Conservation (phyloP, 805 yeast genomes). For the Wickerhamiella parazyma region DNA sequence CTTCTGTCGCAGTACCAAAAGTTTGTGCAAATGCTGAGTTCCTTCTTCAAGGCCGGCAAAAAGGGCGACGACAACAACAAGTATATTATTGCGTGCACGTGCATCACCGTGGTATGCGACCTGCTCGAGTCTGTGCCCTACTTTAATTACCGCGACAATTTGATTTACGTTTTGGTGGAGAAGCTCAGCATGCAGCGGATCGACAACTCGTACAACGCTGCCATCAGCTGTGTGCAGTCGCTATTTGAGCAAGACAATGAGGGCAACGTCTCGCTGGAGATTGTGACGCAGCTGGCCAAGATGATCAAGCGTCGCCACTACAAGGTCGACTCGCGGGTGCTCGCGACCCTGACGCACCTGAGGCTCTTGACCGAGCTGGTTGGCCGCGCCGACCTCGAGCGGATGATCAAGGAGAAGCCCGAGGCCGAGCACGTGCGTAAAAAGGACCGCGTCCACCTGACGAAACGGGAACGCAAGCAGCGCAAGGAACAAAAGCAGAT, state of each 20-base stretch:
- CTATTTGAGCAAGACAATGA: slow-evolving; percentile 63
- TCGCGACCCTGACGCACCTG: slow-evolving; percentile 59
- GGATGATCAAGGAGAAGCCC: slow-evolving; percentile 33
- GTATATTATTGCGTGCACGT: slow-evolving; percentile 26
- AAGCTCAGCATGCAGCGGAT: slow-evolving; percentile 43
- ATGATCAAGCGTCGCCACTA: slow-evolving; percentile 60
- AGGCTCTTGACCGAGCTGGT: slow-evolving; percentile 28
- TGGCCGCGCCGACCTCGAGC: slow-evolving; percentile 29
- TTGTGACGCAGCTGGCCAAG: slow-evolving; percentile 53
- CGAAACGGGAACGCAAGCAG: slow-evolving; percentile 80
- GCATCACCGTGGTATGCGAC: slow-evolving; percentile 70
- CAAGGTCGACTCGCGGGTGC: slow-evolving; percentile 69
- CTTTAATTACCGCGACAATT: slow-evolving; percentile 71
- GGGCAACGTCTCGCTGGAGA: slow-evolving; percentile 69
- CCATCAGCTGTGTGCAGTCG: slow-evolving; percentile 54
- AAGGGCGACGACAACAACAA: slow-evolving; percentile 12
- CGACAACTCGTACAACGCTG: slow-evolving; percentile 38
- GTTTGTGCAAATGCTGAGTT: slow-evolving; percentile 45
- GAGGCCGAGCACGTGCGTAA: slow-evolving; percentile 46
- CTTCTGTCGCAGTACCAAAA: slow-evolving; percentile 54
- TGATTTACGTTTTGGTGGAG: slow-evolving; percentile 52
- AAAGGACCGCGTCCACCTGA: slow-evolving; percentile 78
- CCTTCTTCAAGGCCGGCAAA: slow-evolving; percentile 30
- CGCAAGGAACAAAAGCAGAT: slow-evolving; percentile 77
- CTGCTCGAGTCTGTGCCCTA: slow-evolving; percentile 52